A percentile compares a stretch with the other conserved stretches of the same genome.
Conservation (phyloP, 2,329 filamentous ascomycete species). For the Fusarium buxicola region DNA sequence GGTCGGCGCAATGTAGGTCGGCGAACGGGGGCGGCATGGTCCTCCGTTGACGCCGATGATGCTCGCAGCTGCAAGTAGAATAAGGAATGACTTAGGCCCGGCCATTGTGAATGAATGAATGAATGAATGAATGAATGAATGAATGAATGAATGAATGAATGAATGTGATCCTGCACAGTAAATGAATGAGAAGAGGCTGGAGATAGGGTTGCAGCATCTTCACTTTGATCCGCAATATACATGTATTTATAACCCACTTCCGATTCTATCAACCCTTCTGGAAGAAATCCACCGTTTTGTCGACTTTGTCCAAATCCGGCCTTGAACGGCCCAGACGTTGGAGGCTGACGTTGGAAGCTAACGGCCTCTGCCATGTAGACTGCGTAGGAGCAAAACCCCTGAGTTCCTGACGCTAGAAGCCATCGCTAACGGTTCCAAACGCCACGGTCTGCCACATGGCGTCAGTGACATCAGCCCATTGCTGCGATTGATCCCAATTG, state of each 20-base stretch:
- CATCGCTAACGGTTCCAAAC: conserved; percentile 19
- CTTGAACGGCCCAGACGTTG: conserved; percentile 18
- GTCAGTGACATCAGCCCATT: conserved; percentile 26
- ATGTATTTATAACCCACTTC: conserved; percentile 11
- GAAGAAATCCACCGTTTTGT: conserved; percentile 13
- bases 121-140: conserved; percentile 13
- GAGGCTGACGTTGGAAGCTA: conserved; percentile 9
- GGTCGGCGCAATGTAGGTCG: conserved; percentile 13
- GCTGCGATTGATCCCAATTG: not conserved
- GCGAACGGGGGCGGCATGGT: conserved; percentile 29
- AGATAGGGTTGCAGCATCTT: not conserved
- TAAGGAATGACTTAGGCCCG: conserved; percentile 32
- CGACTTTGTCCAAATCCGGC: conserved; percentile 31
- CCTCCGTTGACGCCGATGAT: conserved; percentile 19
- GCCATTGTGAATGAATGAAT: conserved; percentile 23
- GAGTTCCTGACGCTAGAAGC: conserved; percentile 28
- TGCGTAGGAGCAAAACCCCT: conserved; percentile 9
- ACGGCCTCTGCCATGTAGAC: conserved; percentile 8
- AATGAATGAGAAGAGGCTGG: conserved; percentile 3
- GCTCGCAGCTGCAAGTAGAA: conserved; percentile 20
- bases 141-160: conserved; percentile 18
- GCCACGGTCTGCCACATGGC: conserved; percentile 35
- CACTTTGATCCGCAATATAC: not conserved
- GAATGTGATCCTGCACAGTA: conserved; percentile 19
- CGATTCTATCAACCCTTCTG: conserved; percentile 9